Base-by-base conservation (phyloP, 1,139 yeast genomes). In the Yamadazyma jaroonii region DNA sequence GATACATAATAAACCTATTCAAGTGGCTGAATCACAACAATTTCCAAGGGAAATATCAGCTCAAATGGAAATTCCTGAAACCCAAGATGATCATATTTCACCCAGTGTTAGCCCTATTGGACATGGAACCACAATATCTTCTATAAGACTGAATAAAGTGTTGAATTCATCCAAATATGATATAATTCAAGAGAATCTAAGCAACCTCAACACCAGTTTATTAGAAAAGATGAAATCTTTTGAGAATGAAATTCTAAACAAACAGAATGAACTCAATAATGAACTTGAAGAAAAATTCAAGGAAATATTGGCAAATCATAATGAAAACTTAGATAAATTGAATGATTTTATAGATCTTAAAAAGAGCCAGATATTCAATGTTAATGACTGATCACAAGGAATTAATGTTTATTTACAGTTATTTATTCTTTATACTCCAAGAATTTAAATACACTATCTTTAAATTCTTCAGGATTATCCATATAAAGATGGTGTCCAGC, bases 401-500 rank as follows among this genome's bases (percentile, higher is more conserved):
- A 31, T 31, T 31, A 23, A 11, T 11, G 5, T 24, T 17, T 25
- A 25, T 26, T 12, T 24, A 25, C 22, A 35, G 27, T 23, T 27
- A 24, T 25, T 23, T 27, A 24, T 25, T 26, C 23, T 12, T 28
- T 29, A 25, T 31, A 39, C 2, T 32, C 41, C 13, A 75, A 50
- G 46, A 78, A 81, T 7, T 65, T 56, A 31, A 72, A 52, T 3
- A 83, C 64, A 30, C 64, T 59, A 9, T 50, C 45, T 13, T 62
- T 60, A 38, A 61, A 60, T 10, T 45, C 54, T 6, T 47, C 49
- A 5, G 84, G 81, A 46, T 87, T 86, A 56, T 87, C 95, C 43
- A 87, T 61, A 50, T 85, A 85, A 39, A 87, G 58, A 57, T 87
- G 92, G 54, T 87, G 96, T 0, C 95, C 92, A 1, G 90, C 79